These are phyloP conservation scores for Fusarium nurragi DNA, from an alignment of 2,329 filamentous ascomycete species.

Conservation along the genomic window DNA sequence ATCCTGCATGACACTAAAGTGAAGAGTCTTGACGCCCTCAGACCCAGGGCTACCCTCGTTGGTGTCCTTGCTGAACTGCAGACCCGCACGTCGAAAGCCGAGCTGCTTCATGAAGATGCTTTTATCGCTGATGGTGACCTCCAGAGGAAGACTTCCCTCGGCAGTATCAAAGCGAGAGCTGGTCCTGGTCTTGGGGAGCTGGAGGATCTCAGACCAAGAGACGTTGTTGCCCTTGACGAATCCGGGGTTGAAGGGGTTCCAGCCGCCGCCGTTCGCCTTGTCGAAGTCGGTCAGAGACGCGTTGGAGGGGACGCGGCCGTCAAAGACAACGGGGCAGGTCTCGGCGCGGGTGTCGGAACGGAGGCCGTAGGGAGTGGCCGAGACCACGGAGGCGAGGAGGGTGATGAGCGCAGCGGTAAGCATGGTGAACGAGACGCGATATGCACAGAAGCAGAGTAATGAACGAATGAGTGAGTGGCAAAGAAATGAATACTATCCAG, in stretches of 20 bases:
- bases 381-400: constrained; percentile 30
- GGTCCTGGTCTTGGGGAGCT: constrained; percentile 52
- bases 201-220: constrained; percentile 60
- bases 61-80: constrained; percentile 35
- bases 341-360: constrained; percentile 1
- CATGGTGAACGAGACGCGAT: constrained; percentile 22
- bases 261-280: constrained; percentile 46
- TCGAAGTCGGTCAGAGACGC: constrained; percentile 55
- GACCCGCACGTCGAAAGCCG: constrained; percentile 66
- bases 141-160: constrained; percentile 55
- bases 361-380: constrained; percentile 23
- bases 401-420: constrained; percentile 25
- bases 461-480: constrained; percentile 18
- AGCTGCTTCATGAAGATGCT: constrained; percentile 69
- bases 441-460: constrained; percentile 10
- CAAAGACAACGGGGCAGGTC: constrained; percentile 52
- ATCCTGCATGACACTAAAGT: constrained; percentile 68
- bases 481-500: constrained; percentile 34
- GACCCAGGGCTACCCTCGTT: constrained; percentile 61
- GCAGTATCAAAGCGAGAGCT: constrained; percentile 53
- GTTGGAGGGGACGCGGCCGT: constrained; percentile 56
- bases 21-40: constrained; percentile 67
- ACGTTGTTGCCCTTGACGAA: constrained; percentile 64
- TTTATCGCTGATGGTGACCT: constrained; percentile 65
- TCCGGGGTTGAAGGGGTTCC: constrained; percentile 58